phyloP scores from a whole-genome alignment of 1,284 basidiomycete species.

The Ustilago tritici region DNA sequence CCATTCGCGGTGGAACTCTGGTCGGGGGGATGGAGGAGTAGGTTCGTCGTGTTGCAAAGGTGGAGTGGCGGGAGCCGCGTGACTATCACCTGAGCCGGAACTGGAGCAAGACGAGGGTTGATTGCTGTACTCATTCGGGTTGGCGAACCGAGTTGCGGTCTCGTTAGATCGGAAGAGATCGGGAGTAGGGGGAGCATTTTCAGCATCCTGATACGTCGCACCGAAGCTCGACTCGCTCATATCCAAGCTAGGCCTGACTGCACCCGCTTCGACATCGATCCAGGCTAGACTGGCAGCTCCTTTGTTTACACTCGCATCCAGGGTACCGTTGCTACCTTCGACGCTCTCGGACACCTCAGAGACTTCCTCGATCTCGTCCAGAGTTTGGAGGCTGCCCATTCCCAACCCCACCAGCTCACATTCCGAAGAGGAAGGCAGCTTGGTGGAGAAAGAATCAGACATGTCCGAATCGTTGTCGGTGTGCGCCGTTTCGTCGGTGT shows the following conservation, averaged over 20 bases:
- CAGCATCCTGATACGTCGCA: constrained; percentile 36
- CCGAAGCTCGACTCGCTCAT: constrained; percentile 42
- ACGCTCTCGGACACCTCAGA: constrained; percentile 46
- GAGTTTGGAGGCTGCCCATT: constrained; percentile 47
- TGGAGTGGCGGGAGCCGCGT: constrained; percentile 40
- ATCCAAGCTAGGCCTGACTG: constrained; percentile 28
- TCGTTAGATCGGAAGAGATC: constrained; percentile 31
- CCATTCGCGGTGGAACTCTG: constrained; percentile 64
- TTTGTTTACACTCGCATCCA: constrained; percentile 12
- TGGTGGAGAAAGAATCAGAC: constrained; percentile 31
- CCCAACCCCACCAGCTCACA: constrained; percentile 40
- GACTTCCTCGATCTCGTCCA: constrained; percentile 60
- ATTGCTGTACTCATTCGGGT: constrained; percentile 26
- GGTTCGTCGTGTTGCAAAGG: constrained; percentile 13
- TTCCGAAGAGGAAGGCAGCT: constrained; percentile 29
- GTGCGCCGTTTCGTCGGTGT: constrained; percentile 43
- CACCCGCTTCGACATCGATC: constrained; percentile 42
- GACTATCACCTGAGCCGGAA: constrained; percentile 50
- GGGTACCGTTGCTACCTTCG: constrained; percentile 33
- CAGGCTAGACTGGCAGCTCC: constrained; percentile 23
- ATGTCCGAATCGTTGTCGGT: constrained; percentile 47
- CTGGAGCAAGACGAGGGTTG: constrained; percentile 26
- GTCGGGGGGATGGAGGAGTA: constrained; percentile 36
- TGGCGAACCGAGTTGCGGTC: background rate
- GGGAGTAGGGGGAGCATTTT: constrained; percentile 40